These are phyloP conservation scores for Lodderomyces oxycetoniae DNA, from an alignment of 1,139 yeast genomes.

Conservation along the genomic window DNA sequence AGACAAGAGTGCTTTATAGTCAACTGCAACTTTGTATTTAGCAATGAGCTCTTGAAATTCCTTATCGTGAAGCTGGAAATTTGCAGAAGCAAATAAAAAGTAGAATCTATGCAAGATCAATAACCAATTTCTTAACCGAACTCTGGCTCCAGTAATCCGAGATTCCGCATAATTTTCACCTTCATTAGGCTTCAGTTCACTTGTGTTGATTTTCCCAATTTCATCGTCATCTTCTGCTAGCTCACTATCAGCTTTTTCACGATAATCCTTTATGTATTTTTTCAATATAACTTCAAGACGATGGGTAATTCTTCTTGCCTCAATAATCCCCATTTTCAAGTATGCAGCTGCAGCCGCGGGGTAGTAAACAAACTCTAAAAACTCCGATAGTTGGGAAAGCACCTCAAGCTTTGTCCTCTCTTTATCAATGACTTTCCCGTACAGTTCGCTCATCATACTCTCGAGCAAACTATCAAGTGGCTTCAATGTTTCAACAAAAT, in stretches of 20 bases:
- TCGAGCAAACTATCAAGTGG: constrained; percentile 66
- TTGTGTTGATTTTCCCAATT: constrained; percentile 8
- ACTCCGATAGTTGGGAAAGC: constrained; percentile 55
- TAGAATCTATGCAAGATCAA: constrained; percentile 70
- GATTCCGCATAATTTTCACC: constrained; percentile 17
- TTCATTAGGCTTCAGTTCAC: background rate
- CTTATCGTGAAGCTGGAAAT: constrained; percentile 56
- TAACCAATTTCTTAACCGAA: constrained; percentile 44
- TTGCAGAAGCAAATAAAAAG: constrained; percentile 77
- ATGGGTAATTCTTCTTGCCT: constrained; percentile 27
- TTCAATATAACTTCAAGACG: constrained; percentile 20
- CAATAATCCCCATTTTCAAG: constrained; percentile 37
- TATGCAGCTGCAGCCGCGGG: constrained; percentile 47
- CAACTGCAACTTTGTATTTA: constrained; percentile 9
- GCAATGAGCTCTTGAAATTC: constrained; percentile 31
- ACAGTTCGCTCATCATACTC: constrained; percentile 55
- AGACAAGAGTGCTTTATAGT: constrained; percentile 7
- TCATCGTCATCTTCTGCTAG: constrained; percentile 17
- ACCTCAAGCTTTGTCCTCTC: constrained; percentile 47
- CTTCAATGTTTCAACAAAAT: constrained; percentile 25
- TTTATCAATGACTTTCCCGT: constrained; percentile 41
- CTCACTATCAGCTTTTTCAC: constrained; percentile 11
- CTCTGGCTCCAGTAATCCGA: constrained; percentile 19
- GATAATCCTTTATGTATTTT: constrained; percentile 16
- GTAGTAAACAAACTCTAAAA: constrained; percentile 48